These are phyloP conservation scores for Pythium apleroticum DNA, from an alignment of 352 stramenopile genomes.

Conservation along the genomic window DNA sequence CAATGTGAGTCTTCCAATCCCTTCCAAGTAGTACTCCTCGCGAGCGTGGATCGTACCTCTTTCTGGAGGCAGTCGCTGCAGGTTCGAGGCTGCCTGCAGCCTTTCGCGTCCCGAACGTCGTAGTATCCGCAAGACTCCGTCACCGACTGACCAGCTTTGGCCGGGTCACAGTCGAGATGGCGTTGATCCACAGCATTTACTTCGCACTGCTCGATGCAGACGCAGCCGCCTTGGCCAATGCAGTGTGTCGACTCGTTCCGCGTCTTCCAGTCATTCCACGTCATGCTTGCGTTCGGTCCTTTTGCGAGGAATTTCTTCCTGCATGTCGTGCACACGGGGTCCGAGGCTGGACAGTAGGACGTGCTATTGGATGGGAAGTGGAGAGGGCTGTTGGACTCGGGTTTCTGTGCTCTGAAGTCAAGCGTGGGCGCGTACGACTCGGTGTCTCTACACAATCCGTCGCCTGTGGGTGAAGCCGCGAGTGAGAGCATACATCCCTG, in stretches of 20 bases:
- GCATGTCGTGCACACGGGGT: not conserved
- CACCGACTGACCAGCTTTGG: not conserved
- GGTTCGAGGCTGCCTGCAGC: not conserved
- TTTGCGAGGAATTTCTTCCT: not conserved
- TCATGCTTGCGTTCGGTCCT: not conserved
- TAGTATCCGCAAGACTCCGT: not conserved
- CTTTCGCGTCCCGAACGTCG: not conserved
- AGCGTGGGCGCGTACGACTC: not conserved
- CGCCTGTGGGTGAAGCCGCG: too few species aligned
- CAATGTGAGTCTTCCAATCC: not conserved
- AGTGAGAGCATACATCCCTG: not conserved
- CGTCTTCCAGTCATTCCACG: not conserved
- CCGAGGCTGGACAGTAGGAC: not conserved
- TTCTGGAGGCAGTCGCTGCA: not conserved
- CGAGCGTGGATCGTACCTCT: not conserved
- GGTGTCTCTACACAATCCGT: not conserved
- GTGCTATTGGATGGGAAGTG: not conserved
- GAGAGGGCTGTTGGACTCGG: not conserved
- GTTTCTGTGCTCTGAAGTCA: not conserved
- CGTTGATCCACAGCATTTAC: not conserved
- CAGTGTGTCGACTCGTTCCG: not conserved
- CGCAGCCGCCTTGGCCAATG: not conserved
- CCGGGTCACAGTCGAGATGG: not conserved
- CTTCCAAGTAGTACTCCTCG: too few species aligned
- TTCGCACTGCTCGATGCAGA: not conserved